Percentiles rank a stretch among this genome's conserved stretches.
phyloP scores from a whole-genome alignment of 2,329 filamentous ascomycete genomes.

The Phaeosphaeriaceae sp. region DNA sequence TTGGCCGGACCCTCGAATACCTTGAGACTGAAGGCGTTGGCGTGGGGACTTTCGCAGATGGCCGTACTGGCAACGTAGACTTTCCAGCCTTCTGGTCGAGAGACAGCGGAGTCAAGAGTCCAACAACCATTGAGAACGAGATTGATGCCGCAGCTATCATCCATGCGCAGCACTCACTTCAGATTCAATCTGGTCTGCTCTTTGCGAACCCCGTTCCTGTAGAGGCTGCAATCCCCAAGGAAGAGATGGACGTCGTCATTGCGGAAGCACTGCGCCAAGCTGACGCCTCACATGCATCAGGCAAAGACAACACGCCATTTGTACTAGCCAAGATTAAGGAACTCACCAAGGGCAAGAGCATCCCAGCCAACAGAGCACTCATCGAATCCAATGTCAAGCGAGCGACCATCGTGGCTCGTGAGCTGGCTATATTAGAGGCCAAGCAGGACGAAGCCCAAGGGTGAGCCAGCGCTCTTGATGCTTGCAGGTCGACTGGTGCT shows the following conservation, averaged over 20 bases:
- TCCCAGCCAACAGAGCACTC: slow-evolving; percentile 76
- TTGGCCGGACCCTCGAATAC: slow-evolving; percentile 85
- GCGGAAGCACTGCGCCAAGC: slow-evolving; percentile 50
- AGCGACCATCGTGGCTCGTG: slow-evolving; percentile 71
- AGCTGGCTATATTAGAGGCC: slow-evolving; percentile 64
- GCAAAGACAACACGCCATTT: slow-evolving; percentile 84
- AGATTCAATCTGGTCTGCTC: slow-evolving; percentile 78
- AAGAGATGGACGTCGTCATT: slow-evolving; percentile 51
- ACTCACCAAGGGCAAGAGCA: slow-evolving; percentile 74
- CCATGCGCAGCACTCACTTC: slow-evolving; percentile 76
- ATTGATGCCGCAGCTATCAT: slow-evolving; percentile 89
- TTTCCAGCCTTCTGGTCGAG: slow-evolving; percentile 94
- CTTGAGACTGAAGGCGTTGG: slow-evolving; percentile 77
- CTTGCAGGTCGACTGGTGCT: slow-evolving; percentile 39
- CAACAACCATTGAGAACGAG: slow-evolving; percentile 76
- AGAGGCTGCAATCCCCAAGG: slow-evolving; percentile 72
- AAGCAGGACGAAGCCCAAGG: slow-evolving; percentile 44
- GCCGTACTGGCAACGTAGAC: slow-evolving; percentile 74
- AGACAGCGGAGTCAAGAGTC: slow-evolving; percentile 84
- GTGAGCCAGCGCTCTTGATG: slow-evolving; percentile 47
- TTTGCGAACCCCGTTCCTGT: slow-evolving; percentile 89
- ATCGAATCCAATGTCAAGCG: slow-evolving; percentile 72
- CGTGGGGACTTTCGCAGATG: slow-evolving; percentile 90
- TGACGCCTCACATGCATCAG: slow-evolving; percentile 59
- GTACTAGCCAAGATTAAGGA: slow-evolving; percentile 81